phyloP scores from a whole-genome alignment of 177 flowering plant genomes.

The Telopea speciosissima region DNA sequence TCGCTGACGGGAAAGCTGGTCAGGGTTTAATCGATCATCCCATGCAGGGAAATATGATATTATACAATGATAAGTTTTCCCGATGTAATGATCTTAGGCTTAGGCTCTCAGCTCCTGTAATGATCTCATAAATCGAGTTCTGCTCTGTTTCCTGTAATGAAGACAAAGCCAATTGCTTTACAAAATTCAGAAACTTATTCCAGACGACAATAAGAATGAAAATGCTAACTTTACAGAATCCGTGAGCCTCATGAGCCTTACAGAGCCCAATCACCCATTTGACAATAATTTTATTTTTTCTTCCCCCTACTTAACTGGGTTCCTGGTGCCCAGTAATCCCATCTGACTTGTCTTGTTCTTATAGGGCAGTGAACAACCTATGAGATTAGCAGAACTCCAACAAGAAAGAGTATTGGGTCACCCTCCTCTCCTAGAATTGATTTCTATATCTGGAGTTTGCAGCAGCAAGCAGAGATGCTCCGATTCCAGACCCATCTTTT shows the following conservation, averaged over 20 bases:
- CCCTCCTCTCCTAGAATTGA: slow-evolving; percentile 14
- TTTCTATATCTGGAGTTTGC: slow-evolving; percentile 57
- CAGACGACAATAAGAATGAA: not conserved
- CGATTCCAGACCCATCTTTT: slow-evolving; percentile 95
- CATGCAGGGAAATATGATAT: not conserved
- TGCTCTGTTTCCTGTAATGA: not conserved
- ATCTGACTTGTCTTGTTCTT: too few species aligned
- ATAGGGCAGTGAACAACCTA: too few species aligned
- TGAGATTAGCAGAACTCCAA: too few species aligned
- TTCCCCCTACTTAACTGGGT: too few species aligned
- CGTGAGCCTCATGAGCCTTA: too few species aligned
- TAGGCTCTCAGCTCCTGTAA: not conserved
- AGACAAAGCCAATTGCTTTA: not conserved
- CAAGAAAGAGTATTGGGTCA: not conserved
- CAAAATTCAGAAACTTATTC: not conserved
- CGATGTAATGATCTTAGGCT: not conserved
- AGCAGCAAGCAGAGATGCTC: slow-evolving; percentile 91
- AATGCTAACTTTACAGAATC: too few species aligned
- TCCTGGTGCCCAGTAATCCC: too few species aligned
- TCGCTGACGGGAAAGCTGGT: too few species aligned
- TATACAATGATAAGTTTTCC: not conserved
- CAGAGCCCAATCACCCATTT: too few species aligned
- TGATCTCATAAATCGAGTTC: not conserved
- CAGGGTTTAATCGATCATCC: too few species aligned
- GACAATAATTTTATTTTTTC: too few species aligned